Conservation (phyloP, 306 rosid genomes). For the peach (Prunus persica) region DNA sequence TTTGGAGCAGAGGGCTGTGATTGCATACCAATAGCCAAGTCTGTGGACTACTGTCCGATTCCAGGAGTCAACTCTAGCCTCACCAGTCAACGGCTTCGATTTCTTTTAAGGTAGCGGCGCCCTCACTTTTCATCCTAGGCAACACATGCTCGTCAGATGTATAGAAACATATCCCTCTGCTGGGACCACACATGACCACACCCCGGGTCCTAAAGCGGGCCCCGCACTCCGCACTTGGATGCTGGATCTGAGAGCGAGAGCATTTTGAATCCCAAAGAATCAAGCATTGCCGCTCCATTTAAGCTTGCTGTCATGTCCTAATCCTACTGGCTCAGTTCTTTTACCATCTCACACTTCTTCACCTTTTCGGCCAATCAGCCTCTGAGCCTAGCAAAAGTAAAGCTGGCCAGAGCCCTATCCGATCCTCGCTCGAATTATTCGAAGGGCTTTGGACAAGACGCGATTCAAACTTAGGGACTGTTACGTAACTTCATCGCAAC, state of each 20-base stretch:
- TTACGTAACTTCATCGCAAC: neutral
- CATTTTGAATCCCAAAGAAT: slow-evolving; percentile 4
- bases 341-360: neutral
- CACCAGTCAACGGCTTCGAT: neutral
- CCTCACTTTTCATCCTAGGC: neutral
- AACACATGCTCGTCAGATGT: slow-evolving; percentile 7
- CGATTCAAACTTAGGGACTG: slow-evolving; percentile 21
- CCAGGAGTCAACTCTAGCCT: neutral
- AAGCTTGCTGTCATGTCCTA: slow-evolving; percentile 1
- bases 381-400: neutral
- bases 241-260: slow-evolving; percentile 11
- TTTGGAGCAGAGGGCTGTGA: neutral
- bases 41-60: neutral
- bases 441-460: slow-evolving; percentile 8
- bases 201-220: neutral
- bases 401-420: neutral
- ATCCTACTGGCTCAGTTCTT: neutral
- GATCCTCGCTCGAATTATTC: neutral
- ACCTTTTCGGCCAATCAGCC: slow-evolving; percentile 6
- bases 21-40: neutral
- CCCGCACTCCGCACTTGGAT: slow-evolving; percentile 23
- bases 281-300: neutral
- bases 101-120: neutral
- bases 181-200: neutral
- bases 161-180: neutral